Evolutionary conservation across 2,329 filamentous ascomycete species (phyloP).

Genomic region (Nemania bipapillata): DNA sequence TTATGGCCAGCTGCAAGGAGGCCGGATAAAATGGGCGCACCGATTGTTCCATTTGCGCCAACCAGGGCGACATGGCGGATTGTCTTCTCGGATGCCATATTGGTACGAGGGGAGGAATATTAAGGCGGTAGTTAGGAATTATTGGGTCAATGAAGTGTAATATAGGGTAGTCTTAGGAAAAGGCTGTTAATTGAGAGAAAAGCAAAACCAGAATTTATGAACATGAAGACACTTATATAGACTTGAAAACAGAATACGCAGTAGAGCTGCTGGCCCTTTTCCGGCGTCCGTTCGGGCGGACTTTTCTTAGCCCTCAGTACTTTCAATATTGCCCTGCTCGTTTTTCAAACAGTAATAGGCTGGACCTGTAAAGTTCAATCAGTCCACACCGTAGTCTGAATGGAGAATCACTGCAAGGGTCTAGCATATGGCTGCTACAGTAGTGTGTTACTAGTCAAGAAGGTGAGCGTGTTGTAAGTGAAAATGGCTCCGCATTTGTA

Average conservation of each 20-base stretch:
- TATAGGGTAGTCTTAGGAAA: not conserved
- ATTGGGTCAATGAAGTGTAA: not conserved
- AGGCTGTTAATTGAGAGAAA: not conserved
- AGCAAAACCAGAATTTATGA: not conserved
- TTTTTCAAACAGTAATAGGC: not conserved
- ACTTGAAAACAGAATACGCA: not conserved
- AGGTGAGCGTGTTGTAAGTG: not conserved
- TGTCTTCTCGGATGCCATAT: conserved; percentile 37
- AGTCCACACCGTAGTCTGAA: not conserved
- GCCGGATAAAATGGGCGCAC: conserved; percentile 47
- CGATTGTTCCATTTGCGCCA: conserved; percentile 48
- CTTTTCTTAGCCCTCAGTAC: not conserved
- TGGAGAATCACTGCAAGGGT: not conserved
- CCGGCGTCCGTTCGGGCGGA: conserved; percentile 28
- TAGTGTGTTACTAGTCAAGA: not conserved
- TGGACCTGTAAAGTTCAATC: not conserved
- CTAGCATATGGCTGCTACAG: not conserved
- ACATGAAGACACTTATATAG: conserved; percentile 9
- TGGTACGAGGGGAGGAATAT: not conserved
- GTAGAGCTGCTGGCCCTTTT: not conserved
- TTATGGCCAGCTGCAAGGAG: conserved; percentile 48
- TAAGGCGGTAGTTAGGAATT: no score
- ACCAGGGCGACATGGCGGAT: conserved; percentile 40
- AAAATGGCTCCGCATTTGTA: not conserved
- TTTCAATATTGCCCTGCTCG: not conserved